Conservation (phyloP, 345 rosid genomes). For the Melastoma malabathricum region DNA sequence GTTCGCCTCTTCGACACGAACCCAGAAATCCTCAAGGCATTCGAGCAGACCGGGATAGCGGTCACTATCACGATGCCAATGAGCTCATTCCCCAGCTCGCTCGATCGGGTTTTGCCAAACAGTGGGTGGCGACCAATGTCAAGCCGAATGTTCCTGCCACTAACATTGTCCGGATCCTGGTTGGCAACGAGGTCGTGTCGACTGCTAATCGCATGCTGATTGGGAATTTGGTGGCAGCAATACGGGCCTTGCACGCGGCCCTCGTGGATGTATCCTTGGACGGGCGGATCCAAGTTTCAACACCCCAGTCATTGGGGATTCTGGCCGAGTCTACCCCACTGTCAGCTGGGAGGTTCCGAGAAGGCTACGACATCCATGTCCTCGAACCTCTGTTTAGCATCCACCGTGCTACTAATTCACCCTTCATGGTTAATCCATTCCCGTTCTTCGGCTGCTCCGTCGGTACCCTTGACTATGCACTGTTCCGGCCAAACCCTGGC, state of each 20-base stretch:
- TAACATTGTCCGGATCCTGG: conserved; percentile 54
- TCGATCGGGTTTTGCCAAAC: conserved; percentile 32
- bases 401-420: conserved; percentile 41
- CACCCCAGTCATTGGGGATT: conserved; percentile 72
- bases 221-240: conserved; percentile 46
- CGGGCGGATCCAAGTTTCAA: conserved; percentile 53
- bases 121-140: conserved; percentile 50
- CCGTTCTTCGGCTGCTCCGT: conserved; percentile 63
- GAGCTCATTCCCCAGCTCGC: conserved; percentile 58
- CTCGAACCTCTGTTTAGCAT: conserved; percentile 69
- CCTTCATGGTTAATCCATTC: conserved; percentile 74
- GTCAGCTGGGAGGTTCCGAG: conserved; percentile 46
- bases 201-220: conserved; percentile 32
- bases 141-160: conserved; percentile 49
- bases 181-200: conserved; percentile 76
- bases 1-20: conserved; percentile 60
- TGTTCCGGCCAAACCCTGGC: conserved; percentile 56
- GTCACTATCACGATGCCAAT: conserved; percentile 48
- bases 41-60: conserved; percentile 49
- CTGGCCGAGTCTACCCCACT: conserved; percentile 63
- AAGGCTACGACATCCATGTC: conserved; percentile 49
- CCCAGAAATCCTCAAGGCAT: conserved; percentile 44
- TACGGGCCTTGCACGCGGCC: conserved; percentile 63
- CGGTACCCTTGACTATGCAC: conserved; percentile 61
- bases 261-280: conserved; percentile 45